Evolutionary conservation across 2,329 filamentous ascomycete genomes (phyloP), one percentile per base, ranked within the genome.

Genomic region (Nemania sp.): DNA sequence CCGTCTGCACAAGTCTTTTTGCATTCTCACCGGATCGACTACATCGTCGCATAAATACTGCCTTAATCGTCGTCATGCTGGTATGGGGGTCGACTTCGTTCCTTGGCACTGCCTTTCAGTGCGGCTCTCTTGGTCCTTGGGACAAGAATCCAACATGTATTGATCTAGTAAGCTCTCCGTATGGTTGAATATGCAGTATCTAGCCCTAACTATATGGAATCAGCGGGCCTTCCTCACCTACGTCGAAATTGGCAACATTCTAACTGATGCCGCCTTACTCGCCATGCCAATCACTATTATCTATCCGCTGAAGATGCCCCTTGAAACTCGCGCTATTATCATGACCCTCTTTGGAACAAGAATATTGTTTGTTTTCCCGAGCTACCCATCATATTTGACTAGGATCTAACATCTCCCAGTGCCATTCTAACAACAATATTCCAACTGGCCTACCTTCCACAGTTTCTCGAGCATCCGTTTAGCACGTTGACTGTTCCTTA

Each of bases 81-180:
- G 1, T 53, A 20, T 69, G 67, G 67, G 60, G 20, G 15, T 10
- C 52, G 5, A 49, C 62, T 11, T 66, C 62, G 1, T 15, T 63
- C 1, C 15, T 66, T 1, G 59, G 32, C 13, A 63, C 54, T 1
- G 67, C 62, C 8, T 66, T 69, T 43, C 62, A 66, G 52, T 65
- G 62, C 59, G 67, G 62, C 1, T 51, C 45, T 15, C 43, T 32
- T 27, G 45, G 53, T 29, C 66, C 66, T 8, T 69, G 66, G 66
- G 54, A 59, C 13, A 51, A 10, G 1, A 18, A 58, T 7, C 45
- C 20, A 5, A 49, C 26, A n/a, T 66, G 63, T 55, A 49, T 60
- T 22, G 35, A 66, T 22, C 13, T 45, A 24, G 55, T 66, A 32
- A 63, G 41, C 10, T 27, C 35, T 26, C 35, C 20, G 18, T 26